Base-by-base conservation (phyloP, 495 filamentous ascomycete genomes). In the Oidiodendron maius region DNA sequence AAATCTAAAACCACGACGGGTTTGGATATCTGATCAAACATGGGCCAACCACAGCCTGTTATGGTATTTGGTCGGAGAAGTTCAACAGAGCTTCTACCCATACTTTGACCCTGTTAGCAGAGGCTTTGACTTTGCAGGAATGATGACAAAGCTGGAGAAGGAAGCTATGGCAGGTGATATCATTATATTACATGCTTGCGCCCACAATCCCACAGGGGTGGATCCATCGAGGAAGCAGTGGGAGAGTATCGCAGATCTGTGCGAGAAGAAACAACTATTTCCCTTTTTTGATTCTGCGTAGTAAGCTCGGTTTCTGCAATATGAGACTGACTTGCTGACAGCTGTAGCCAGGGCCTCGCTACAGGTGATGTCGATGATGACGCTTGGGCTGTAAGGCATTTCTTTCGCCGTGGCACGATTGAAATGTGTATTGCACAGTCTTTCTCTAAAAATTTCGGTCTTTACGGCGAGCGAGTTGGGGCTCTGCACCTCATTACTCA, bases 281-380 rank as follows among this genome's bases (percentile, higher is more conserved):
- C 73, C 74, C 20, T 72, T 78, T 62, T 78, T 78, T 46, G 75
- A 78, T 61, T 72, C 66, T 12, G 75, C 75, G 2, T 78, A 78
- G n/a, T n/a, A n/a, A n/a, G n/a, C n/a, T n/a, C n/a, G n/a, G n/a
- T n/a, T n/a, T n/a, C n/a, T n/a, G n/a, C n/a, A n/a, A n/a, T n/a
- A n/a, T n/a, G n/a, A n/a, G n/a, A n/a, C n/a, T n/a, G n/a, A n/a
- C n/a, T n/a, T n/a, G n/a, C n/a, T n/a, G n/a, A n/a, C n/a, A n/a
- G n/a, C n/a, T n/a, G n/a, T n/a, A n/a, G n/a, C 56, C 73, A 75
- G 53, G 75, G 75, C n/a, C 76, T 78, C 53, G 72, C 71, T 8
- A 74, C 73, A n/a, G 75, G 75, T 0, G 68, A 67, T 17, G 62
- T 69, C 12, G 68, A 68, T 51, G 67, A 76, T 40, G 75, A 78